These are phyloP conservation scores for Phaeolepiota aurea DNA, from an alignment of 768 basidiomycete species.

Conservation along the genomic window DNA sequence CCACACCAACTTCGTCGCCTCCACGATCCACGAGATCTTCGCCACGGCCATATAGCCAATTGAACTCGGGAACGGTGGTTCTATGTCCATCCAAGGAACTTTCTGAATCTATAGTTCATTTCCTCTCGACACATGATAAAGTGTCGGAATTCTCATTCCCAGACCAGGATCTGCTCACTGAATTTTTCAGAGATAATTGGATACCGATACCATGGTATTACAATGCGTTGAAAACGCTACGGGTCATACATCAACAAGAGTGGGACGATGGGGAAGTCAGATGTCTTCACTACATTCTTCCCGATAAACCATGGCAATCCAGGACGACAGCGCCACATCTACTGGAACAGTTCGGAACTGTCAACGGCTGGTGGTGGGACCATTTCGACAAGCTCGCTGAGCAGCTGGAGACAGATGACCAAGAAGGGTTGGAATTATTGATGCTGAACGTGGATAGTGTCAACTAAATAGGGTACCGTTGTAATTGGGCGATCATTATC, in stretches of 20 bases:
- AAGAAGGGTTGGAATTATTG: conserved; percentile 42
- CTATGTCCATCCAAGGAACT: conserved; percentile 63
- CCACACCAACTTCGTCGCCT: conserved; percentile 33
- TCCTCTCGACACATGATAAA: conserved; percentile 37
- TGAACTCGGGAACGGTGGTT: conserved; percentile 89
- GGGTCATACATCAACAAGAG: conserved; percentile 56
- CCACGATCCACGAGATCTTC: conserved; percentile 25
- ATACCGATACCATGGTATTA: conserved; percentile 77
- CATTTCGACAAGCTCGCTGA: conserved; percentile 39
- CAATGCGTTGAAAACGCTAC: conserved; percentile 88
- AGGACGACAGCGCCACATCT: conserved; percentile 31
- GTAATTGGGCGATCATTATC: no score
- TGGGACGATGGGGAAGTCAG: conserved; percentile 86
- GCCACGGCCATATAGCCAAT: conserved; percentile 71
- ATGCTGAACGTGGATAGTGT: conserved; percentile 35
- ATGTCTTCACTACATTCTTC: conserved; percentile 81
- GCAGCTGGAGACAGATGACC: conserved; percentile 35
- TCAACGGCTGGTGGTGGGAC: conserved; percentile 80
- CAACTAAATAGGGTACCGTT: neutral
- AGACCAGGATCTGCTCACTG: conserved; percentile 88
- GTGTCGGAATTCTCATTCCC: conserved; percentile 54
- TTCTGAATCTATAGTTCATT: conserved; percentile 43
- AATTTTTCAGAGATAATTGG: conserved; percentile 74
- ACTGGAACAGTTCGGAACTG: conserved; percentile 35
- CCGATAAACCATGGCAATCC: conserved; percentile 80